These are phyloP conservation scores for Claviceps digitariae DNA, from an alignment of 2,329 filamentous ascomycete genomes.

Conservation along the genomic window DNA sequence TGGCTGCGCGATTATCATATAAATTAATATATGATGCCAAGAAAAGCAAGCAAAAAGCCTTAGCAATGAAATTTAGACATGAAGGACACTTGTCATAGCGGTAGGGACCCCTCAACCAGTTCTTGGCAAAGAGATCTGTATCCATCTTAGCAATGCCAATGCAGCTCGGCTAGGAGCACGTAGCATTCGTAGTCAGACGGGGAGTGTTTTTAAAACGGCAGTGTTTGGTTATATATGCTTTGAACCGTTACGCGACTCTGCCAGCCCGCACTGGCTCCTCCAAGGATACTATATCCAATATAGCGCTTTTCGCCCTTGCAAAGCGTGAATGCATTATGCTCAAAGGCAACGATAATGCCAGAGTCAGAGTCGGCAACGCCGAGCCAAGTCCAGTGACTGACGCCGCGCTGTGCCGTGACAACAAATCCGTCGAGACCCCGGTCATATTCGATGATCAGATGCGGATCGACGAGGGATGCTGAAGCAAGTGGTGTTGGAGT, in stretches of 20 bases:
- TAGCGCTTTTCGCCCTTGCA: background rate
- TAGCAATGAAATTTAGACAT: too few species aligned
- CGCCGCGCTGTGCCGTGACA: background rate
- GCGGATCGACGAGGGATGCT: background rate
- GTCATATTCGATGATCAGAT: background rate
- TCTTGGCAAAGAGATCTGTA: too few species aligned
- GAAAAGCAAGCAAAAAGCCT: too few species aligned
- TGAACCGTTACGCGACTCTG: background rate
- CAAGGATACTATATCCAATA: conserved; percentile 1
- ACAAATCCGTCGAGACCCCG: background rate
- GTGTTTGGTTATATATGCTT: conserved; percentile 4
- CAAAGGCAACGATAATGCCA: conserved; percentile 1
- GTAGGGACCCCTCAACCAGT: too few species aligned
- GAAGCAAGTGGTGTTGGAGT: conserved; percentile 1
- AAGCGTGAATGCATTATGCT: conserved; percentile 4
- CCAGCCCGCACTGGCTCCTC: conserved; percentile 2
- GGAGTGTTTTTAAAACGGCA: background rate
- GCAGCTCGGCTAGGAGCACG: background rate
- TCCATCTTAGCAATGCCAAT: too few species aligned
- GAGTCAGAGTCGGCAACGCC: conserved; percentile 1
- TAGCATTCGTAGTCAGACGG: too few species aligned
- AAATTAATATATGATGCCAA: too few species aligned
- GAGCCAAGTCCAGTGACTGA: conserved; percentile 5
- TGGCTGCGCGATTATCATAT: too few species aligned
- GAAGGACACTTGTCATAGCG: too few species aligned